Conservation (phyloP, 805 yeast genomes). For the Pichia californica region DNA sequence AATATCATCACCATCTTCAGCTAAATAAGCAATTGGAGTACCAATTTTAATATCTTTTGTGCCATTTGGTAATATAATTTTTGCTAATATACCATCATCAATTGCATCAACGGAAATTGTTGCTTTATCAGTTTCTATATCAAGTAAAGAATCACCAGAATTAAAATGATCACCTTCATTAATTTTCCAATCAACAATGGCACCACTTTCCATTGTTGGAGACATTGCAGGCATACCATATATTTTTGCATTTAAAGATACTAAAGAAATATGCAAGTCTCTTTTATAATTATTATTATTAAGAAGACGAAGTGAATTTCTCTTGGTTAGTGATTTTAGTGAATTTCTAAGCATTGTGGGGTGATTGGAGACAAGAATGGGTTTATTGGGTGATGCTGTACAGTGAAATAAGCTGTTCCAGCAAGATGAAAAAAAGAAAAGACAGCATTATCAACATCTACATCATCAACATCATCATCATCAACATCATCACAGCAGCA, state of each 20-base stretch:
- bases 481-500: too few species aligned
- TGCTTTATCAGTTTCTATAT: constrained; percentile 85
- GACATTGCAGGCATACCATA: constrained; percentile 98
- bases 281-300: too few species aligned
- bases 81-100: constrained; percentile 87
- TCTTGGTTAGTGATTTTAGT: neutral
- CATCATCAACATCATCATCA: too few species aligned
- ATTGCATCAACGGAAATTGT: constrained; percentile 80
- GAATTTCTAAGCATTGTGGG: neutral
- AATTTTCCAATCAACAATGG: constrained; percentile 82
- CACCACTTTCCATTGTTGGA: constrained; percentile 97
- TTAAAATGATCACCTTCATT: constrained; percentile 67
- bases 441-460: too few species aligned
- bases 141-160: constrained; percentile 78
- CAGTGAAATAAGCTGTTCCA: too few species aligned
- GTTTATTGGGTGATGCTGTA: too few species aligned
- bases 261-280: constrained; percentile 28
- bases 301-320: neutral
- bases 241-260: constrained; percentile 33
- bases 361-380: too few species aligned
- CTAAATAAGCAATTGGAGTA: constrained; percentile 79
- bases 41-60: constrained; percentile 77
- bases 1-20: constrained; percentile 84
- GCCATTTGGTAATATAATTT: constrained; percentile 68
- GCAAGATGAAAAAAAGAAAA: too few species aligned